Evolutionary conservation across 306 rosid species (phyloP).

Genomic region (Rubus parviflorus): DNA sequence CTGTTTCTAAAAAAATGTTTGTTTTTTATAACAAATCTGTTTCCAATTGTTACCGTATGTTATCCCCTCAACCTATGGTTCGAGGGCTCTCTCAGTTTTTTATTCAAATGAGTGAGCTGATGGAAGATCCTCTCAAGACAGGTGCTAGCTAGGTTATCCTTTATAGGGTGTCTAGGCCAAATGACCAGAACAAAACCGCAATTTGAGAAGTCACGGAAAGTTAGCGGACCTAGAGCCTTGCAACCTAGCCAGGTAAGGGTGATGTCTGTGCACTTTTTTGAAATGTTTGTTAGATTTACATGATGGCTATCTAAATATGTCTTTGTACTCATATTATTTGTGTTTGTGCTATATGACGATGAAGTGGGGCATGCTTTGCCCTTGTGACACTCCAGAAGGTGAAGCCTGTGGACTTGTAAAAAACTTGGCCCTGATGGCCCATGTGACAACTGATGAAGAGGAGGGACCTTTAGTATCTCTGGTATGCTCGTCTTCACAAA

Average conservation of each 20-base stretch:
- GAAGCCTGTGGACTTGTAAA: conserved; percentile 94
- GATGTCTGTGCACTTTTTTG: conserved; percentile 10
- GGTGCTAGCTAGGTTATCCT: conserved; percentile 84
- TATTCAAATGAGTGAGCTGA: not conserved
- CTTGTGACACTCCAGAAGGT: conserved; percentile 99
- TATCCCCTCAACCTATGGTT: not conserved
- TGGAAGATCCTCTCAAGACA: conserved; percentile 28
- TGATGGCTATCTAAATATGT: not conserved
- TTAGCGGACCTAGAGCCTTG: conserved; percentile 92
- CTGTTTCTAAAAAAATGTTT: not conserved
- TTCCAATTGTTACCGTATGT: not conserved
- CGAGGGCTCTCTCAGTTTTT: not conserved
- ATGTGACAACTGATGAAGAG: conserved; percentile 94
- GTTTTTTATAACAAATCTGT: not conserved
- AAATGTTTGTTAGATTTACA: conserved; percentile 13
- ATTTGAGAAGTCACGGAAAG: conserved; percentile 95
- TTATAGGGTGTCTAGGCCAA: conserved; percentile 71
- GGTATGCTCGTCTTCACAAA: conserved; percentile 36
- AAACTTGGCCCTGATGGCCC: conserved; percentile 94
- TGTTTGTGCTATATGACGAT: conserved; percentile 1
- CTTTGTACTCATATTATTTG: not conserved
- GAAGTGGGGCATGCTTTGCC: conserved; percentile 99
- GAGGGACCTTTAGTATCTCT: conserved; percentile 70
- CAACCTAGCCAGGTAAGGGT: conserved; percentile 93
- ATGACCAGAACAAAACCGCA: conserved; percentile 92